Base-by-base conservation (phyloP, 208 protist species). In the Acanthamoeba triangularis region DNA sequence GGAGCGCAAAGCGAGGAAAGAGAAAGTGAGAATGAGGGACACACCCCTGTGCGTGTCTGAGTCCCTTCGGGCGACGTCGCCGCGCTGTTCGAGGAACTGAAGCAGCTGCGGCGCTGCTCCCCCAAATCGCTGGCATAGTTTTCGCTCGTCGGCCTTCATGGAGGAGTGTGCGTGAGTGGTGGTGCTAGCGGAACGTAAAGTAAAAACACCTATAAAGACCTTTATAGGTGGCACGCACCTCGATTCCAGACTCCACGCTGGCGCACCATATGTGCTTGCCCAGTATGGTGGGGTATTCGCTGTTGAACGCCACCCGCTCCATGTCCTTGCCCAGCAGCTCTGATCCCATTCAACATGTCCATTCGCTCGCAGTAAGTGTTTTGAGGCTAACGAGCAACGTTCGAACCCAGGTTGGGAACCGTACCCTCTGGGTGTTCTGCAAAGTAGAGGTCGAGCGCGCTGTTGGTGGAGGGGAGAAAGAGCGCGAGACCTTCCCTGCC, bases 191-290 rank as follows among this genome's bases (percentile, higher is more conserved):
- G n/a, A n/a, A n/a, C n/a, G n/a, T n/a, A n/a, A n/a, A n/a, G n/a
- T n/a, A n/a, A n/a, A n/a, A n/a, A n/a, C n/a, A n/a, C n/a, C n/a
- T n/a, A n/a, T n/a, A n/a, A n/a, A n/a, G n/a, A n/a, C n/a, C n/a
- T n/a, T n/a, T n/a, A n/a, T n/a, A n/a, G n/a, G n/a, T n/a, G n/a
- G n/a, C 52, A 59, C 52, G 52, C 52, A 56, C 78, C 47, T 49
- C 28, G 28, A 87, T 44, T 37, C 78, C 78, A 18, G 78, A 87
- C 44, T 87, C 78, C 6, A 59, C 78, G 47, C 78, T 49, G n/a
- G 78, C 78, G 44, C 78, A 87, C 78, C 78, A 87, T 14, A 87
- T 18, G 47, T 87, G 78, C 78, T 87, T 87, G 37, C 44, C 78
- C 23, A 87, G 47, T 14, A 87, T 87, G 33, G 78, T 87, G 47